phyloP scores from a whole-genome alignment of 306 rosid species.

The Astragalus glycyphyllos region DNA sequence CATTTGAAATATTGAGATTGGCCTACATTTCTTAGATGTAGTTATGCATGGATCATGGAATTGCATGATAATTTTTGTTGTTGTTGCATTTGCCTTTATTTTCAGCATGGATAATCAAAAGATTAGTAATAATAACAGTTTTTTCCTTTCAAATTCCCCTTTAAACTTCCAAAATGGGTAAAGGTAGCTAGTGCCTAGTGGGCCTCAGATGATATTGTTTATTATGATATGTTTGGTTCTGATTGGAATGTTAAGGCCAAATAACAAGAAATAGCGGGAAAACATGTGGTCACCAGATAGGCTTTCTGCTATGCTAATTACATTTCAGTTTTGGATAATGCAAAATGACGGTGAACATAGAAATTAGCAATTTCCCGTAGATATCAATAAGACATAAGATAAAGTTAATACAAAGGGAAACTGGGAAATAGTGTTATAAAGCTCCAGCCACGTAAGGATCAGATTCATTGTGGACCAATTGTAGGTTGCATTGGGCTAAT shows the following conservation, averaged over 20 bases:
- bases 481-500: background rate
- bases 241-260: conserved; percentile 12
- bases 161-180: conserved; percentile 14
- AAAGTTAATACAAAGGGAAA: background rate
- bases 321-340: conserved; percentile 12
- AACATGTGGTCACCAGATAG: conserved; percentile 12
- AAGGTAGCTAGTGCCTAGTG: conserved; percentile 9
- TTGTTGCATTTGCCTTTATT: background rate
- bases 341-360: conserved; percentile 2
- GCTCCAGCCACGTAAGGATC: background rate
- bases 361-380: conserved; percentile 13
- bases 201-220: conserved; percentile 29
- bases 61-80: conserved; percentile 3
- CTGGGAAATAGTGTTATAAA: background rate
- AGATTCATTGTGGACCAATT: background rate
- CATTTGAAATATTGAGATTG: conserved; percentile 18
- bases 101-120: conserved; percentile 19
- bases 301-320: conserved; percentile 8
- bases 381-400: conserved; percentile 22
- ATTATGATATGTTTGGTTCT: conserved; percentile 29
- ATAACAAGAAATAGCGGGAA: conserved; percentile 9
- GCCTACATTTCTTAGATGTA: conserved; percentile 15
- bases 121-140: background rate
- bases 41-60: conserved; percentile 14
- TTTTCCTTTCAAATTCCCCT: conserved; percentile 14